Evolutionary conservation across 2,329 filamentous ascomycete species (phyloP).

Genomic region (Neofusicoccum sp.): DNA sequence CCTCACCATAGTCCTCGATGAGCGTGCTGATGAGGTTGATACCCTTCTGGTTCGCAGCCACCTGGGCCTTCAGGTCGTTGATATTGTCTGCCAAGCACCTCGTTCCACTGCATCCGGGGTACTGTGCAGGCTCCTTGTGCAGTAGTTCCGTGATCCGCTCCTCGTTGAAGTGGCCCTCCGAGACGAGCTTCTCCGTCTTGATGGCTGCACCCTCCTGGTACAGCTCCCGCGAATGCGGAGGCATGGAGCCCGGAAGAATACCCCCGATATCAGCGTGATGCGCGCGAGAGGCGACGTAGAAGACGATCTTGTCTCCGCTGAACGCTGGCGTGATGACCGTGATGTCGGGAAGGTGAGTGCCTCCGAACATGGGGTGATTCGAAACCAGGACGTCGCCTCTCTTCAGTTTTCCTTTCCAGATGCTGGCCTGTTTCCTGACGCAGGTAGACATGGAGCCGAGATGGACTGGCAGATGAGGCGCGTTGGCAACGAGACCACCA

Average conservation of each 20-base stretch:
- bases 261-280: constrained; percentile 85
- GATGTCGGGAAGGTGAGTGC: constrained; percentile 80
- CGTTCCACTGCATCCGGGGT: constrained; percentile 74
- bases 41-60: constrained; percentile 83
- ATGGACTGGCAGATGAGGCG: constrained; percentile 78
- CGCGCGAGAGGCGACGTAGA: constrained; percentile 77
- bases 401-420: constrained; percentile 76
- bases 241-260: constrained; percentile 80
- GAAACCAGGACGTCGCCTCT: constrained; percentile 79
- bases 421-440: constrained; percentile 72
- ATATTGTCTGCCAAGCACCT: constrained; percentile 79
- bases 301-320: constrained; percentile 70
- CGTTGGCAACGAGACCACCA: constrained; percentile 74
- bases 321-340: constrained; percentile 80
- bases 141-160: constrained; percentile 69
- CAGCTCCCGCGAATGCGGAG: constrained; percentile 65
- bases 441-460: constrained; percentile 84
- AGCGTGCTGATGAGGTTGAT: constrained; percentile 73
- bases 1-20: constrained; percentile 74
- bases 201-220: constrained; percentile 58
- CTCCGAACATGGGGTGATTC: constrained; percentile 81
- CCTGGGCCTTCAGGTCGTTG: constrained; percentile 82
- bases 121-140: constrained; percentile 69
- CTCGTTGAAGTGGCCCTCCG: constrained; percentile 75
- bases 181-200: constrained; percentile 66